Conservation (phyloP, 2,329 filamentous ascomycete genomes). For the Elsinoe necatrix region DNA sequence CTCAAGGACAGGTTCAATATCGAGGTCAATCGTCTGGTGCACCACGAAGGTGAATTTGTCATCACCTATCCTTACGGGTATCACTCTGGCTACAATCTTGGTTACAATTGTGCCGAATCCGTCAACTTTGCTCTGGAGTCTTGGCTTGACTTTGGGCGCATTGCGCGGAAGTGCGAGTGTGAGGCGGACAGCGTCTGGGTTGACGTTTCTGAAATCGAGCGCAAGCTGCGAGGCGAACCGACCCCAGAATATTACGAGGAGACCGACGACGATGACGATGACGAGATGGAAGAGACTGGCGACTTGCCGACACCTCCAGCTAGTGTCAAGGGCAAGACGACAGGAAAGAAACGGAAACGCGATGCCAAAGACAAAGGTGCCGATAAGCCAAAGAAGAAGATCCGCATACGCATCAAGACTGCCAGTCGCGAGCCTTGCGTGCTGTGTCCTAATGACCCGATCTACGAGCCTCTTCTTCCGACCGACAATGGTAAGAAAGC, state of each 20-base stretch:
- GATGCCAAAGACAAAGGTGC: conserved; percentile 40
- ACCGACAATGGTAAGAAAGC: conserved; percentile 83
- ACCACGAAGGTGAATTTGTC: conserved; percentile 94
- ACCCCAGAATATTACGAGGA: conserved; percentile 75
- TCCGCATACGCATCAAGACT: conserved; percentile 63
- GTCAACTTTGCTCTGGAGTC: conserved; percentile 96
- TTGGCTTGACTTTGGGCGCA: conserved; percentile 90
- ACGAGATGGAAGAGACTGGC: conserved; percentile 47
- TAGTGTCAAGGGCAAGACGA: conserved; percentile 61
- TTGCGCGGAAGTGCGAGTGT: conserved; percentile 94
- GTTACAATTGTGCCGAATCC: conserved; percentile 97
- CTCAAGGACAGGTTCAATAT: conserved; percentile 85
- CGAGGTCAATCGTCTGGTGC: conserved; percentile 90
- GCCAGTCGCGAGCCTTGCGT: conserved; percentile 73
- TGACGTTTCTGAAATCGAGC: conserved; percentile 90
- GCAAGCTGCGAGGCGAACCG: conserved; percentile 78
- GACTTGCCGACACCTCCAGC: conserved; percentile 72
- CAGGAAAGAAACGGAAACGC: conserved; percentile 61
- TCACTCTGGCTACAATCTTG: conserved; percentile 94
- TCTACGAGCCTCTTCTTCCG: conserved; percentile 69
- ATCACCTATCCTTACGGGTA: conserved; percentile 98
- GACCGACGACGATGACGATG: conserved; percentile 59
- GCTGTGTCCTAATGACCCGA: conserved; percentile 84
- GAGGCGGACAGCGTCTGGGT: conserved; percentile 98
- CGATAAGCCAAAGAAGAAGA: conserved; percentile 58